phyloP scores from a whole-genome alignment of 768 basidiomycete genomes.

The Boletus sp. region DNA sequence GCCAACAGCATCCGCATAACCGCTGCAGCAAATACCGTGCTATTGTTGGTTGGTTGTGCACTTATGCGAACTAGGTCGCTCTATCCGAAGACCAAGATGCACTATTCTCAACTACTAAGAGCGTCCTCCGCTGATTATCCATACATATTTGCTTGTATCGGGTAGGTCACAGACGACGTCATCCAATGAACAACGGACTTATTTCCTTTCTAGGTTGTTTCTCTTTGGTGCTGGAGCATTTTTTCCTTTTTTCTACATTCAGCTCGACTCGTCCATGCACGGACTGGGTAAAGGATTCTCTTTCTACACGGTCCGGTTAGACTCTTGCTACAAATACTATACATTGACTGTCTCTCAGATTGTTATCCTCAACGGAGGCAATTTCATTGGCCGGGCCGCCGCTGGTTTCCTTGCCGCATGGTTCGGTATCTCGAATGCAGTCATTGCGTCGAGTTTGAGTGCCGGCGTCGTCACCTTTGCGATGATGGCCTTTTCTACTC shows the following conservation, averaged over 20 bases:
- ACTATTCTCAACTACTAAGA: slow-evolving; percentile 20
- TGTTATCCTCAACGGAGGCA: slow-evolving; percentile 38
- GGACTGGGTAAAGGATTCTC: slow-evolving; percentile 45
- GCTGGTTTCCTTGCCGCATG: slow-evolving; percentile 37
- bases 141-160: slow-evolving; percentile 23
- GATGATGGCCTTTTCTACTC: slow-evolving; percentile 39
- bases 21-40: slow-evolving; percentile 39
- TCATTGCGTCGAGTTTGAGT: slow-evolving; percentile 36
- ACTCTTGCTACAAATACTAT: not conserved
- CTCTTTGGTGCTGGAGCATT: slow-evolving; percentile 23
- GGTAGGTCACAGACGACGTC: slow-evolving; percentile 12
- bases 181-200: not conserved
- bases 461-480: slow-evolving; percentile 43
- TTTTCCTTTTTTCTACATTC: slow-evolving; percentile 48
- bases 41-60: slow-evolving; percentile 35
- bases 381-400: slow-evolving; percentile 35
- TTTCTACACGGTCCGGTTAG: slow-evolving; percentile 49
- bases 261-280: slow-evolving; percentile 51
- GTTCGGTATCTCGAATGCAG: slow-evolving; percentile 45
- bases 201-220: slow-evolving; percentile 9
- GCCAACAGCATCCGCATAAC: slow-evolving; percentile 45
- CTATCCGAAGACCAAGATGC: slow-evolving; percentile 9
- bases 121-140: slow-evolving; percentile 23
- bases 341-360: slow-evolving; percentile 24
- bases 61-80: slow-evolving; percentile 42